phyloP scores from a whole-genome alignment of 495 filamentous ascomycete species.

The Cenococcum geophilum region DNA sequence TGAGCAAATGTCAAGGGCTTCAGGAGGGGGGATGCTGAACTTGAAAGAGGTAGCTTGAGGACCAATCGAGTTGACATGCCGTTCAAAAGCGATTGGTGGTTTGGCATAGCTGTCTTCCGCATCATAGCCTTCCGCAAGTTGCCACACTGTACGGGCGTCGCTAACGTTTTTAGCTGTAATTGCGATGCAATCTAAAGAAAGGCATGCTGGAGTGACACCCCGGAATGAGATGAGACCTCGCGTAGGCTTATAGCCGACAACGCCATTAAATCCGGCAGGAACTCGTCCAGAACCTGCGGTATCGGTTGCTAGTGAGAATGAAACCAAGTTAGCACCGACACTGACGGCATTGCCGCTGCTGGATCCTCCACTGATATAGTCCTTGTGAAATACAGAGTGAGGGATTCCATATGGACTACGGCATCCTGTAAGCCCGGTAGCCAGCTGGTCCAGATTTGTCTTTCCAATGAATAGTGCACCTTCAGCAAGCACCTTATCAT shows the following conservation, averaged over 20 bases:
- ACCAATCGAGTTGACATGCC: slow-evolving; percentile 49
- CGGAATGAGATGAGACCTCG: slow-evolving; percentile 54
- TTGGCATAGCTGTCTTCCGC: slow-evolving; percentile 53
- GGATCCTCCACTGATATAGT: slow-evolving; percentile 60
- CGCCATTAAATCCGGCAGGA: slow-evolving; percentile 56
- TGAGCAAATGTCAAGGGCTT: slow-evolving; percentile 45
- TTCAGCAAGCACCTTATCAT: slow-evolving; percentile 37
- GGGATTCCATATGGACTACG: slow-evolving; percentile 58
- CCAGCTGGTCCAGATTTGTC: slow-evolving; percentile 62
- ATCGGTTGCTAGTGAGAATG: slow-evolving; percentile 59
- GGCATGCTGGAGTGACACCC: slow-evolving; percentile 56
- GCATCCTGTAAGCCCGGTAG: slow-evolving; percentile 52
- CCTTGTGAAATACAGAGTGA: slow-evolving; percentile 46
- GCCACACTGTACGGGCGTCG: slow-evolving; percentile 53
- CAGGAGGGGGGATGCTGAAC: slow-evolving; percentile 49
- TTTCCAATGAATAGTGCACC: slow-evolving; percentile 62
- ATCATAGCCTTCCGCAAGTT: slow-evolving; percentile 50
- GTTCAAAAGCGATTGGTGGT: slow-evolving; percentile 36
- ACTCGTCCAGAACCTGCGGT: slow-evolving; percentile 62
- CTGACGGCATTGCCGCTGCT: slow-evolving; percentile 55
- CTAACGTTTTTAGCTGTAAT: slow-evolving; percentile 48
- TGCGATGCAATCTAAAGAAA: slow-evolving; percentile 57
- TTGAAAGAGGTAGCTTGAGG: slow-evolving; percentile 44
- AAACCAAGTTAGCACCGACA: slow-evolving; percentile 52
- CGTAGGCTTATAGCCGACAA: slow-evolving; percentile 65